Conservation (phyloP, 2,329 filamentous ascomycete species). For the Trichophyton mentagrophytes region DNA sequence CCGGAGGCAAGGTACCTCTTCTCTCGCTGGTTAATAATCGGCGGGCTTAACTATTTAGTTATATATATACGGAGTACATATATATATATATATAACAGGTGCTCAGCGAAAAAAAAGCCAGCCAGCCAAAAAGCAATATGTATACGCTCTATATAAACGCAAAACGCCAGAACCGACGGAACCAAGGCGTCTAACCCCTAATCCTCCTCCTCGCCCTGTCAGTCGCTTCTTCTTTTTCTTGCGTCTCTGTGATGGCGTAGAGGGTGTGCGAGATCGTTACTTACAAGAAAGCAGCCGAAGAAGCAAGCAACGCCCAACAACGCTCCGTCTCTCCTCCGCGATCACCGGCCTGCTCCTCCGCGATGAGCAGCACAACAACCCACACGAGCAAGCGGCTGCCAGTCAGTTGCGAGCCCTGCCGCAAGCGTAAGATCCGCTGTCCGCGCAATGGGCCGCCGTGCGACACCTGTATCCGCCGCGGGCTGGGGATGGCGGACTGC, state of each 20-base stretch:
- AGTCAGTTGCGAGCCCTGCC: slow-evolving; percentile 31
- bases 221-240: not conserved
- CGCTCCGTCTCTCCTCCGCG: not conserved
- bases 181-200: not conserved
- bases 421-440: slow-evolving; percentile 30
- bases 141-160: not conserved
- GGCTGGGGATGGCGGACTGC: slow-evolving; percentile 26
- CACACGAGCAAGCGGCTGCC: slow-evolving; percentile 25
- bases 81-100: not conserved
- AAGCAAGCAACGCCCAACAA: not conserved
- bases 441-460: slow-evolving; percentile 29
- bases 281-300: not conserved
- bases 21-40: not conserved
- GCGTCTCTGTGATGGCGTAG: not conserved
- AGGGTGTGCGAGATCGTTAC: not conserved
- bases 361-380: slow-evolving; percentile 16
- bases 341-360: not conserved
- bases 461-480: slow-evolving; percentile 28
- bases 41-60: not conserved
- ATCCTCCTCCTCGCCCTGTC: not conserved
- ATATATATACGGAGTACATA: not conserved
- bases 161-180: not conserved
- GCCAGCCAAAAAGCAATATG: too few relatives aligned
- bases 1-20: not conserved
- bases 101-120: too few relatives aligned